Evolutionary conservation across 148 eudicot genomes (phyloP), one percentile per base, ranked within the genome.

Genomic region (Arctostaphylos glauca): DNA sequence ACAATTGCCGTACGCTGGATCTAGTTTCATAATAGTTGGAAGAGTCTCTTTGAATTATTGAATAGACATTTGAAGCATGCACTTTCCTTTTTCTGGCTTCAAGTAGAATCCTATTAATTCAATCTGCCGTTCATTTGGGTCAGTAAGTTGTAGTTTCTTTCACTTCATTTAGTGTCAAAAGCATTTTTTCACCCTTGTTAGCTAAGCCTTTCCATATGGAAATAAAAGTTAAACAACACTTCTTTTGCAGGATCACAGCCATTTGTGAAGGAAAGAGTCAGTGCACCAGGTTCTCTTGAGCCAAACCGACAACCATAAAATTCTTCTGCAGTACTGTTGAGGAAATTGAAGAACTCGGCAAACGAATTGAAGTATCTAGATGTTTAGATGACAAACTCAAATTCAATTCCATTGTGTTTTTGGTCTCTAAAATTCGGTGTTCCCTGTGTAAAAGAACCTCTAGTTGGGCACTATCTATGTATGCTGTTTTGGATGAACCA

Each of bases 211-310:
- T 76, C 60, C 6, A 76, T 19, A 76, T 76, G n/a, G 43, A 76
- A 13, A 23, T 50, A 25, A 52, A 23, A 2, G 5, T 19, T 38
- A 41, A 53, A 76, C 60, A 76, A 76, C n/a, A 12, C 7, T 75
- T 44, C 50, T 53, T 75, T 60, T 82, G 84, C 91, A 90, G 91
- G 85, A 74, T 81, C 91, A 80, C 85, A 87, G 62, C 91, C 85
- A n/a, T 18, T 83, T 25, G 82, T 79, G 67, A 90, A 82, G 86
- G 91, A 83, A 81, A 88, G 81, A 81, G 74, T 81, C 46, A 72
- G 71, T 7, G 81, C 78, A 46, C 79, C 78, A 70, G 74, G 67
- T 47, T 80, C 82, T 15, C 58, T 54, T 56, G 85, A 21, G 53
- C 80, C 78, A 14, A 53, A 83, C 14, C 15, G 72, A 66, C 76